A percentile compares a stretch with the other conserved stretches of the same genome.
Evolutionary conservation across 2,329 filamentous ascomycete genomes (phyloP).

Genomic region (Fusarium stilboides): DNA sequence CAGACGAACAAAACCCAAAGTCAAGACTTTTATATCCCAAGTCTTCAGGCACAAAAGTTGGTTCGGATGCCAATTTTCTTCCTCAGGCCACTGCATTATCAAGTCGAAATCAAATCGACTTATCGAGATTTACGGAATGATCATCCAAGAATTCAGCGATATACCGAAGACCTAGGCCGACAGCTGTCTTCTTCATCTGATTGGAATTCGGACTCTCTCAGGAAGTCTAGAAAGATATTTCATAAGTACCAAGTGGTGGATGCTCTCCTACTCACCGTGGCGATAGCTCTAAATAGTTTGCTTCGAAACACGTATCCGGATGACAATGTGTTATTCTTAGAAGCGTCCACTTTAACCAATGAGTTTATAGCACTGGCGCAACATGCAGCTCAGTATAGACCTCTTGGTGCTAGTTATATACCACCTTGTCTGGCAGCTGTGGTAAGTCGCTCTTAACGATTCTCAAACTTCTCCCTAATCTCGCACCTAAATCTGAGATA

Average conservation of each 20-base stretch:
- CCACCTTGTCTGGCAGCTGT: not conserved
- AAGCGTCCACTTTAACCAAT: not conserved
- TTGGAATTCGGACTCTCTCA: too few relatives aligned
- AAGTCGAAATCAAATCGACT: conserved; percentile 1
- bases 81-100: not conserved
- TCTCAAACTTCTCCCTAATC: rapidly evolving
- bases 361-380: not conserved
- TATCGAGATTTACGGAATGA: not conserved
- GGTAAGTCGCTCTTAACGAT: not conserved
- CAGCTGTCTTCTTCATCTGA: not conserved
- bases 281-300: conserved; percentile 5
- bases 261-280: not conserved
- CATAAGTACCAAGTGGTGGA: conserved; percentile 1
- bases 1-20: not conserved
- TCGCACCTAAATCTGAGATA: rapidly evolving
- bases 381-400: not conserved
- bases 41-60: not conserved
- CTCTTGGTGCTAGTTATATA: conserved; percentile 14
- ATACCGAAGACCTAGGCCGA: not conserved
- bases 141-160: not conserved
- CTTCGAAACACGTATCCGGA: not conserved
- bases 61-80: conserved; percentile 1
- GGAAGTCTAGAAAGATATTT: not conserved
- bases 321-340: not conserved
- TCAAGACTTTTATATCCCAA: not conserved